Percentiles rank a stretch among this genome's conserved stretches.
These are phyloP conservation scores for Saksenaea vasiformis DNA, from an alignment of 371 early-diverging fungal species.

Conservation along the genomic window DNA sequence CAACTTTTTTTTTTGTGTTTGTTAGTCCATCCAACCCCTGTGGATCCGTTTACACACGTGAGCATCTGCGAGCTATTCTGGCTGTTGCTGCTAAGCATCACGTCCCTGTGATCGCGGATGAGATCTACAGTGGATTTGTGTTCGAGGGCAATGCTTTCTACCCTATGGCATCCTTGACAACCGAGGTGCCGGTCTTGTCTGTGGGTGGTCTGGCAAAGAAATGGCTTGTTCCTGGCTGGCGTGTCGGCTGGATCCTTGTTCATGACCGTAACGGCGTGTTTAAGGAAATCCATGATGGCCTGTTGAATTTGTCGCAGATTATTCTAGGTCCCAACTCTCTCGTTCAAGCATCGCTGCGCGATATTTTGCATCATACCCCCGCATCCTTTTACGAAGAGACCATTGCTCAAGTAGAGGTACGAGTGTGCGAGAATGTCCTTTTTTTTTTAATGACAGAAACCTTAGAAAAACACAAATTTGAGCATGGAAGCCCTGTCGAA, in stretches of 20 bases:
- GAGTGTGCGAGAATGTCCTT: not conserved
- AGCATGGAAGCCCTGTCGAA: slow-evolving; percentile 60
- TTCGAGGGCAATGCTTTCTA: slow-evolving; percentile 69
- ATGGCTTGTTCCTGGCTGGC: slow-evolving; percentile 92
- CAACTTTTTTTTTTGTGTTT: not conserved
- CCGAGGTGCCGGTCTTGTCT: slow-evolving; percentile 80
- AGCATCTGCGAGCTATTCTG: slow-evolving; percentile 74
- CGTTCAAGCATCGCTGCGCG: slow-evolving; percentile 76
- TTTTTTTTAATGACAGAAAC: not conserved
- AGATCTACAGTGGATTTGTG: slow-evolving; percentile 92
- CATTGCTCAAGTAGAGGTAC: slow-evolving; percentile 66
- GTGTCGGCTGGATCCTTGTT: slow-evolving; percentile 88
- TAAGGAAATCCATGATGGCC: slow-evolving; percentile 64
- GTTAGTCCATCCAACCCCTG: slow-evolving; percentile 84
- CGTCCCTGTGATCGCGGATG: slow-evolving; percentile 88
- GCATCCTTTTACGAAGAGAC: slow-evolving; percentile 70
- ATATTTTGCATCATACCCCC: slow-evolving; percentile 76
- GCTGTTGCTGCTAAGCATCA: slow-evolving; percentile 73
- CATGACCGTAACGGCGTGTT: slow-evolving; percentile 71
- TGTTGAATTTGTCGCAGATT: slow-evolving; percentile 72
- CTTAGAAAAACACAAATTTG: slow-evolving; percentile 67
- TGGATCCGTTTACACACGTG: slow-evolving; percentile 80
- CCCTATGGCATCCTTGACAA: slow-evolving; percentile 75
- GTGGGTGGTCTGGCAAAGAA: slow-evolving; percentile 91
- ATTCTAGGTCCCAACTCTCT: slow-evolving; percentile 86